These are phyloP conservation scores for Ploettnerulaceae sp. DNA, from an alignment of 2,329 filamentous ascomycete genomes.

Conservation along the genomic window DNA sequence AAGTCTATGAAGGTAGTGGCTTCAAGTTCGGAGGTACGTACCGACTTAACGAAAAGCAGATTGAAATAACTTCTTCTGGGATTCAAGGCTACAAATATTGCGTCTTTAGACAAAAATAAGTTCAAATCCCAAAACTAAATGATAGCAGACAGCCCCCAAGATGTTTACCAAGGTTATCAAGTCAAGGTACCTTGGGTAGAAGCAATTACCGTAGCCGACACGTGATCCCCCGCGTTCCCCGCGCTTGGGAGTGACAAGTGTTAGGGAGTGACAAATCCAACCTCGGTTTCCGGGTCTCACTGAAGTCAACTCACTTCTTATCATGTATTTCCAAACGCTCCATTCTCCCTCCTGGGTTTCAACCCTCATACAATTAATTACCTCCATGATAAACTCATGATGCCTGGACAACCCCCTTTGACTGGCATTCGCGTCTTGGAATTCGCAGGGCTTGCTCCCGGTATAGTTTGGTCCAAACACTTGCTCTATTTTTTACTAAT, in stretches of 20 bases:
- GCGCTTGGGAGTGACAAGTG: slow-evolving; percentile 1
- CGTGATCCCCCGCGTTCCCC: slow-evolving; percentile 2
- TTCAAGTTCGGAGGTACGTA: no score
- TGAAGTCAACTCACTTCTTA: background rate
- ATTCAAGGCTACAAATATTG: no score
- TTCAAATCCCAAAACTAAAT: no score
- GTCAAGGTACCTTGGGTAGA: background rate
- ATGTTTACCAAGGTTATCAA: background rate
- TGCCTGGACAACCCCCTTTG: slow-evolving; percentile 40
- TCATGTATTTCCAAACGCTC: background rate
- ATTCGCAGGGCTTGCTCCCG: slow-evolving; percentile 58
- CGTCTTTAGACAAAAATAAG: no score
- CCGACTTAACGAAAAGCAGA: no score
- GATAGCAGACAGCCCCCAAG: no score
- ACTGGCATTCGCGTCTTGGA: slow-evolving; percentile 58
- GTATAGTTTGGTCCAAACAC: slow-evolving; percentile 32
- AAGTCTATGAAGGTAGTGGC: no score
- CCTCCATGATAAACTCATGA: slow-evolving; percentile 10
- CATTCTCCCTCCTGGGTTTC: background rate
- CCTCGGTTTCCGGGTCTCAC: slow-evolving; percentile 3
- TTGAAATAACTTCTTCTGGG: no score
- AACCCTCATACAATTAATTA: background rate
- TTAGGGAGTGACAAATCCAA: background rate
- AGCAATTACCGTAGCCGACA: background rate
- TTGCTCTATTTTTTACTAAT: slow-evolving; percentile 43